phyloP scores from a whole-genome alignment of 1,139 yeast species.

The Diutina ranongensis region DNA sequence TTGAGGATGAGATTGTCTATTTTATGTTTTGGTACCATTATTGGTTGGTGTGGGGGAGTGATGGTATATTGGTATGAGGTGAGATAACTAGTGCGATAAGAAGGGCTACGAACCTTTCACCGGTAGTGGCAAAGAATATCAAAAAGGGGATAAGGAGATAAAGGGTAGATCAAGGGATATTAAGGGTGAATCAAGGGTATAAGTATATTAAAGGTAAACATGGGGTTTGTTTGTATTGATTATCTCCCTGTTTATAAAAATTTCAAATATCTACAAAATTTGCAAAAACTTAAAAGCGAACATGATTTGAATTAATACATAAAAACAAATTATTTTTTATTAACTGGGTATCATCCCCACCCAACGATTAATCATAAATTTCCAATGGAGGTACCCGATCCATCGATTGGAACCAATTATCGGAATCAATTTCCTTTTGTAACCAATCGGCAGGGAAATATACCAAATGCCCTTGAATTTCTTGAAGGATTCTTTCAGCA shows the following conservation, averaged over 20 bases:
- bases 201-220: too few species aligned
- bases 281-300: too few species aligned
- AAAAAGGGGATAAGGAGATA: too few species aligned
- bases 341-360: too few species aligned
- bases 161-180: too few species aligned
- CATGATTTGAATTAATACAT: too few species aligned
- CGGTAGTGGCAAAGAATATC: too few species aligned
- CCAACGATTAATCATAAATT: slow-evolving; percentile 53
- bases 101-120: too few species aligned
- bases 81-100: not conserved
- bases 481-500: slow-evolving; percentile 61
- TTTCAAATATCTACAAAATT: too few species aligned
- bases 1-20: slow-evolving; percentile 38
- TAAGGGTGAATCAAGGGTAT: too few species aligned
- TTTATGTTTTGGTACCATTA: slow-evolving; percentile 7
- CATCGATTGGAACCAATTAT: slow-evolving; percentile 90
- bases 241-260: too few species aligned
- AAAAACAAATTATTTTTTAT: not conserved
- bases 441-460: slow-evolving; percentile 90
- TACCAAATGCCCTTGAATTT: slow-evolving; percentile 84
- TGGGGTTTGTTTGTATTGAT: too few species aligned
- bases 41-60: not conserved
- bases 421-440: slow-evolving; percentile 70
- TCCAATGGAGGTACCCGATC: slow-evolving; percentile 94
- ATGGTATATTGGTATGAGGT: not conserved